Evolutionary conservation across 176 grass and related monocot genomes (phyloP).

Genomic region (Avena sativa): DNA sequence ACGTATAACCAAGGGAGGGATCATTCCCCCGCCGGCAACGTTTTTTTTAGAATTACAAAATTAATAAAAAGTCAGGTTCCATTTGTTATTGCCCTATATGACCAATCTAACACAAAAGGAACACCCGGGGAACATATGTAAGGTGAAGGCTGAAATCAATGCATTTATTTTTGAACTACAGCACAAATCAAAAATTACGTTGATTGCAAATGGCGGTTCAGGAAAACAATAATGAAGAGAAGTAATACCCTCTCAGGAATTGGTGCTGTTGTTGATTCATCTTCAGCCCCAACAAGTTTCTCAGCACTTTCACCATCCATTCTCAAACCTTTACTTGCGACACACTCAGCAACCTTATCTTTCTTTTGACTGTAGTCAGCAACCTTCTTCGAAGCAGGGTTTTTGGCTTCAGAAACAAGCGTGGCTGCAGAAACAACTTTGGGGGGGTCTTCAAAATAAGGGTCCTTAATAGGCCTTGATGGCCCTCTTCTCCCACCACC

Average conservation of each 20-base stretch:
- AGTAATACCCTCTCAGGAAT: slow-evolving; percentile 78
- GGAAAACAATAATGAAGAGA: slow-evolving; percentile 3
- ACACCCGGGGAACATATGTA: not conserved
- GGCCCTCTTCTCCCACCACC: slow-evolving; percentile 44
- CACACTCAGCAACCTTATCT: slow-evolving; percentile 36
- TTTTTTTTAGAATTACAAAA: not conserved
- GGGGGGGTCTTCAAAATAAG: slow-evolving; percentile 42
- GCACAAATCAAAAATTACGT: slow-evolving; percentile 14
- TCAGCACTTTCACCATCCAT: slow-evolving; percentile 86
- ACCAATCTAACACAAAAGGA: slow-evolving; percentile 3
- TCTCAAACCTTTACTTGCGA: slow-evolving; percentile 52
- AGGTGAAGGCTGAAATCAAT: not conserved
- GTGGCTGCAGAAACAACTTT: slow-evolving; percentile 36
- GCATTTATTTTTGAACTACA: slow-evolving; percentile 28
- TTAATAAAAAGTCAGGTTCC: not conserved
- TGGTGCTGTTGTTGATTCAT: slow-evolving; percentile 60
- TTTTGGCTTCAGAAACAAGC: slow-evolving; percentile 47
- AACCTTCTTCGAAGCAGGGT: slow-evolving; percentile 52
- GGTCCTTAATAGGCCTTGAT: slow-evolving; percentile 57
- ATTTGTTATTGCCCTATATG: not conserved
- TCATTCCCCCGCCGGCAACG: too few species aligned
- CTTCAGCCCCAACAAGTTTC: slow-evolving; percentile 72
- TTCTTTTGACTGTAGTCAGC: not conserved
- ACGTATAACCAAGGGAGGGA: too few species aligned
- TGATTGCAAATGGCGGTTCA: slow-evolving; percentile 22